These are phyloP conservation scores for Pyronema domesticum DNA, from an alignment of 495 filamentous ascomycete genomes.

Conservation along the genomic window DNA sequence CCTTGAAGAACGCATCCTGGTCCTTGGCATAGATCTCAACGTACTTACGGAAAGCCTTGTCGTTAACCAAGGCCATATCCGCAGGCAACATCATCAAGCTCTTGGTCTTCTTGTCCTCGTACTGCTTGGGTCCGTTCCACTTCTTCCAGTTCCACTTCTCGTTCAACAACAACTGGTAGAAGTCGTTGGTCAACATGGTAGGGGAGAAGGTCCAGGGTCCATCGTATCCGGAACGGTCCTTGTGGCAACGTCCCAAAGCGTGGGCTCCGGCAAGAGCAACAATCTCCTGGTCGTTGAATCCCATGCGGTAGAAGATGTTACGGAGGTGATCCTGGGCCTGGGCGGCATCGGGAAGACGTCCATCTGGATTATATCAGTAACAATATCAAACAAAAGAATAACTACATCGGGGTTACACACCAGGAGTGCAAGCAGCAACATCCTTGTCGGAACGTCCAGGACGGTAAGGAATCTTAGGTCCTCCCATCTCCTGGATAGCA, in stretches of 20 bases:
- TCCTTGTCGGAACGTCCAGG: conserved; percentile 74
- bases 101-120: conserved; percentile 56
- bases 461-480: conserved; percentile 73
- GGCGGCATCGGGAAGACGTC: conserved; percentile 76
- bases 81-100: conserved; percentile 93
- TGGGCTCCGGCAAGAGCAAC: conserved; percentile 82
- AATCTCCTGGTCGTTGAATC: conserved; percentile 93
- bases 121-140: conserved; percentile 71
- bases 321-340: conserved; percentile 73
- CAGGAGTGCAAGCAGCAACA: conserved; percentile 66
- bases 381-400: neutral
- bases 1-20: conserved; percentile 79
- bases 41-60: conserved; percentile 69
- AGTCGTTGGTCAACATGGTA: conserved; percentile 88
- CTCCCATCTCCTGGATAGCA: conserved; percentile 89
- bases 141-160: conserved; percentile 89
- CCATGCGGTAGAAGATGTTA: conserved; percentile 90
- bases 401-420: neutral
- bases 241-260: conserved; percentile 82
- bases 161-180: conserved; percentile 65
- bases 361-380: conserved; percentile 34
- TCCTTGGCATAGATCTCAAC: conserved; percentile 88
- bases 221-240: conserved; percentile 70
- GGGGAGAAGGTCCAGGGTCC: conserved; percentile 96
- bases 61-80: conserved; percentile 73